Evolutionary conservation across 2,329 filamentous ascomycete genomes (phyloP).

Genomic region (Botrytis medusae): DNA sequence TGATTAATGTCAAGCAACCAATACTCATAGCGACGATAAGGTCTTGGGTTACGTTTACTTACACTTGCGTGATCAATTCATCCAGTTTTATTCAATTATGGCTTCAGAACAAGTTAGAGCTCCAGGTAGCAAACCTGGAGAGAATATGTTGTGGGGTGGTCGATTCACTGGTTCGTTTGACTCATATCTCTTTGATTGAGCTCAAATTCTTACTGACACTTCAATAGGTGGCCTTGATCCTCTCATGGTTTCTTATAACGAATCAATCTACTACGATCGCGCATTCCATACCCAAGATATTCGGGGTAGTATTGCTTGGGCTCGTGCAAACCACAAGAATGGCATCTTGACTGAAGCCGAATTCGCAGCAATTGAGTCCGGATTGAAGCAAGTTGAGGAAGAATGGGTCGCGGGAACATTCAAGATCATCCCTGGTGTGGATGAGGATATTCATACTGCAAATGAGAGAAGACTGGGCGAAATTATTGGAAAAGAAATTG

Average conservation of each 20-base stretch:
- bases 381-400: constrained; percentile 57
- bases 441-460: constrained; percentile 66
- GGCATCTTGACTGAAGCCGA: constrained; percentile 73
- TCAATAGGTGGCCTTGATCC: constrained; percentile 73
- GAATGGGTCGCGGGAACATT: constrained; percentile 56
- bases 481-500: constrained; percentile 81
- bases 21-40: neutral
- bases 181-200: neutral
- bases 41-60: neutral
- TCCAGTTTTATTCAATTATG: constrained; percentile 30
- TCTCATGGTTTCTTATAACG: constrained; percentile 84
- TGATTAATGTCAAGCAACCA: neutral
- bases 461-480: constrained; percentile 75
- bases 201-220: constrained; percentile 23
- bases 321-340: constrained; percentile 72
- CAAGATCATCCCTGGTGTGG: constrained; percentile 51
- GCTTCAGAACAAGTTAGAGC: constrained; percentile 34
- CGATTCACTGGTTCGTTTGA: constrained; percentile 54
- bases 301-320: constrained; percentile 76
- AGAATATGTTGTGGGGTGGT: constrained; percentile 55
- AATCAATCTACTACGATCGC: constrained; percentile 75
- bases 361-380: constrained; percentile 71
- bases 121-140: constrained; percentile 36
- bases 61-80: neutral
- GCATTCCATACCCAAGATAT: constrained; percentile 80